Base-by-base conservation (phyloP, 2,329 filamentous ascomycete genomes). In the Exophiala xenobiotica region DNA sequence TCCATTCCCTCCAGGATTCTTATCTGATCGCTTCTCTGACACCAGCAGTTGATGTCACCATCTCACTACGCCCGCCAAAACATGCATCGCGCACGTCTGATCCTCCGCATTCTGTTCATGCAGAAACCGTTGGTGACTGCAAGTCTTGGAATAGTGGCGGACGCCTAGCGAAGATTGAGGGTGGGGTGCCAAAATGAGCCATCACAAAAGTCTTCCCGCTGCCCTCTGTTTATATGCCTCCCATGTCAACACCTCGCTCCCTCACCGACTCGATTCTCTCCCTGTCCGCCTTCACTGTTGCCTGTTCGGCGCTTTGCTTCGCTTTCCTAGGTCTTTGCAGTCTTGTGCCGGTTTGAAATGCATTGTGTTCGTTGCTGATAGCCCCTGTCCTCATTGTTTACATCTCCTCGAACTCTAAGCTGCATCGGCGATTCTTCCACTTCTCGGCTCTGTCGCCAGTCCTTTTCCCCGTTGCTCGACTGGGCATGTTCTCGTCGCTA, bases 401-500 rank as follows among this genome's bases (percentile, higher is more conserved):
- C 38, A 20, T 11, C 8, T 11, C n/a, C 11, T 20, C 12, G 20
- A 40, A 40, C 3, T 4, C 2, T 4, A 4, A 24, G 12, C 22
- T 19, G 11, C 6, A 19, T 38, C 26, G 24, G 12, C 24, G 35
- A 35, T 8, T 6, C 12, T 16, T 45, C 5, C 42, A 20, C 45
- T 37, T n/a, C 42, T 40, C 38, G 19, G 39, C 29, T 18, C 40
- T 18, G 26, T 44, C 18, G 11, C 23, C 16, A 14, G 33, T 7
- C 31, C 4, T 33, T 20, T 20, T 22, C 8, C 33, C 22, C 9
- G 20, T 24, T 33, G n/a, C n/a, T 16, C 31, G 31, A 35, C 3
- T 6, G 29, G 39, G 23, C 31, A 60, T 60, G 57, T 39, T 60
- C 19, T 56, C 54, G 14, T 57, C 55, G 6, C 38, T 56, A 9